Conservation (phyloP, 768 basidiomycete species). For the Glaciozyma martinii region DNA sequence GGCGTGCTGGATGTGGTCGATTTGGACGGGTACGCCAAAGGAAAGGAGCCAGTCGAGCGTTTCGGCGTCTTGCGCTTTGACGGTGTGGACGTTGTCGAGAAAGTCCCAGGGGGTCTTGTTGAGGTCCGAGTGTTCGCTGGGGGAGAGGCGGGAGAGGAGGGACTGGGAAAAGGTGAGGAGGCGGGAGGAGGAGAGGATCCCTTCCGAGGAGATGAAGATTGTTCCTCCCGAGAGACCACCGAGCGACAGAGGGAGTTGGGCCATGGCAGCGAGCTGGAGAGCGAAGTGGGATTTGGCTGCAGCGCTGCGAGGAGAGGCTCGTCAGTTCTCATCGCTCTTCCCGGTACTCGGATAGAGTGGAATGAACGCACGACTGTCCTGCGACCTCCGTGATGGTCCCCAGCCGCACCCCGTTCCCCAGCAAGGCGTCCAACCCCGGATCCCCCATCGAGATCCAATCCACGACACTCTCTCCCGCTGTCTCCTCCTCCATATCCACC, state of each 20-base stretch:
- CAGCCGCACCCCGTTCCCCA: neutral
- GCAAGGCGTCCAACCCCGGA: neutral
- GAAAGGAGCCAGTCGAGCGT: slow-evolving; percentile 41
- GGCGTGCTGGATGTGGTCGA: slow-evolving; percentile 28
- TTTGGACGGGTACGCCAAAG: slow-evolving; percentile 39
- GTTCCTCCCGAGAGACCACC: slow-evolving; percentile 59
- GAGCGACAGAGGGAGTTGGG: slow-evolving; percentile 56
- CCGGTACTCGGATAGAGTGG: neutral
- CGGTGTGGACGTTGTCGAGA: slow-evolving; percentile 50
- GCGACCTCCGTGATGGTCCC: slow-evolving; percentile 2
- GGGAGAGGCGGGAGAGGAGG: slow-evolving; percentile 33
- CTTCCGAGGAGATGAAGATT: slow-evolving; percentile 69
- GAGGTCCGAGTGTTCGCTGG: neutral
- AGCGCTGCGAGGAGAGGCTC: slow-evolving; percentile 51
- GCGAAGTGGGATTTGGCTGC: slow-evolving; percentile 92
- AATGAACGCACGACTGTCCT: slow-evolving; percentile 1
- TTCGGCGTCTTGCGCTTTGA: slow-evolving; percentile 42
- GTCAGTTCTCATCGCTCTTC: too few relatives aligned
- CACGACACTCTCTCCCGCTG: slow-evolving; percentile 13
- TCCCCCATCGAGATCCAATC: slow-evolving; percentile 6
- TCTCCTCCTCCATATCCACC: slow-evolving; percentile 2
- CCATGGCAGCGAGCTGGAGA: slow-evolving; percentile 67
- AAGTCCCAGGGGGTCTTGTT: slow-evolving; percentile 23
- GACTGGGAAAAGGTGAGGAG: slow-evolving; percentile 39
- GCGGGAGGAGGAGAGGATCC: slow-evolving; percentile 58